Evolutionary conservation across 768 basidiomycete genomes (phyloP), one percentile per base, ranked within the genome.

Genomic region (Mrakia gelida): DNA sequence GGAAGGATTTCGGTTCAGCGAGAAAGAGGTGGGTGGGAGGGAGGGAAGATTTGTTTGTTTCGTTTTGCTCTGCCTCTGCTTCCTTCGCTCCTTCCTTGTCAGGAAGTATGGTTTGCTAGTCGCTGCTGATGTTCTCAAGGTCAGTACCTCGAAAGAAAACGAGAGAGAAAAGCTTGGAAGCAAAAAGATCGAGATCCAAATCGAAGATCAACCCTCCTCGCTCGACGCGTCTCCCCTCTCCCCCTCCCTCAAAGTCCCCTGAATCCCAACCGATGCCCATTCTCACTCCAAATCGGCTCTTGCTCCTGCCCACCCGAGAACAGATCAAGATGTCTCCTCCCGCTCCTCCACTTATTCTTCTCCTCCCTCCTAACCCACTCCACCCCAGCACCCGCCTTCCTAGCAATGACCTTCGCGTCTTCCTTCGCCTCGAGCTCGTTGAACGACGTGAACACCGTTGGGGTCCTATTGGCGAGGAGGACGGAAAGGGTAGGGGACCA

Each of bases 331-430:
- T 43, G 67, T 15, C 41, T 41, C 34, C 67, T 38, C 38, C 67
- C 67, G 8, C 18, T 45, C 67, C n/a, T 70, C 67, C 67, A 70
- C 67, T 18, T 1, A 23, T 70, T 70, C 38, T 21, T 16, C 38
- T 70, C 67, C 41, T 70, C 38, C 34, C 67, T 34, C 67, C 67
- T 45, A 18, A 26, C 41, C 67, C 67, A 70, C 34, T 41, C 34
- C 21, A 70, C 13, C 26, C 34, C 34, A 4, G 34, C 67, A 21
- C 34, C 34, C 23, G 67, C 32, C 23, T 41, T 70, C 21, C 67
- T 11, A 9, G 38, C 11, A 1, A 70, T 15, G 38, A 70, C 34
- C 34, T 26, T 13, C 34, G 67, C 67, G 67, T 70, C 67, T 7
- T 43, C 67, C 23, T 13, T 45, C 26, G 67, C 67, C 41, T 70